Evolutionary conservation across 805 yeast genomes (phyloP).

Genomic region (Wickerhamiella vanderwaltii): DNA sequence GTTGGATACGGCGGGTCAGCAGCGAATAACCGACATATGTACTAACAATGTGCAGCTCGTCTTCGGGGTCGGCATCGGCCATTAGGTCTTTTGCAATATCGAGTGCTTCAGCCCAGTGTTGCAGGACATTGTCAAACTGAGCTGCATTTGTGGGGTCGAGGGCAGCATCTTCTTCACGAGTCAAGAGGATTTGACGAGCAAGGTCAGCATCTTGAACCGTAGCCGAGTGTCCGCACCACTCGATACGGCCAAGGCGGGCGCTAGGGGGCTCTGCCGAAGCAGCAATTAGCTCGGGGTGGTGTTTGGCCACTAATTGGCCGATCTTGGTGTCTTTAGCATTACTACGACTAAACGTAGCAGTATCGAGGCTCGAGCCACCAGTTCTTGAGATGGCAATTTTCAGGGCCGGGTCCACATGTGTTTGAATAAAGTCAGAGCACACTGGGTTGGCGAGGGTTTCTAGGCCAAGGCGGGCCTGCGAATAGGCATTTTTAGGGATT

Average conservation of each 20-base stretch:
- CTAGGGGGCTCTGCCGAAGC: constrained; percentile 19
- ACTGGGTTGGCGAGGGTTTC: constrained; percentile 38
- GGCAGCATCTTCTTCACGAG: constrained; percentile 20
- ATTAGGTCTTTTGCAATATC: constrained; percentile 47
- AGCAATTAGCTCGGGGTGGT: constrained; percentile 26
- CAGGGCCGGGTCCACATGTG: constrained; percentile 55
- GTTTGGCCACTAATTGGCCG: constrained; percentile 30
- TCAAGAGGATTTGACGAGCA: constrained; percentile 33
- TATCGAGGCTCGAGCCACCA: constrained; percentile 11
- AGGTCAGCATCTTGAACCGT: constrained; percentile 56
- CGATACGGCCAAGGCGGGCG: constrained; percentile 34
- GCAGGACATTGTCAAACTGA: constrained; percentile 43
- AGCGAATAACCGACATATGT: constrained; percentile 65
- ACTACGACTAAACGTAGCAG: constrained; percentile 1
- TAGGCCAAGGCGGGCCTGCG: constrained; percentile 51
- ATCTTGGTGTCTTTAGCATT: constrained; percentile 25
- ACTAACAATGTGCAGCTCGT: constrained; percentile 59
- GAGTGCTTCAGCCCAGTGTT: constrained; percentile 59
- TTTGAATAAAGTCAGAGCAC: constrained; percentile 44
- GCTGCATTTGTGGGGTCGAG: constrained; percentile 16
- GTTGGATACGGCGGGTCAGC: constrained; percentile 51
- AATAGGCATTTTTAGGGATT: constrained; percentile 38
- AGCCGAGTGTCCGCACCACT: constrained; percentile 55
- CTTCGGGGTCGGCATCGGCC: constrained; percentile 41
- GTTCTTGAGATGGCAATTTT: constrained; percentile 40